Evolutionary conservation across 441 rosid species (phyloP).

Genomic region (Rhodomyrtus psidioides): DNA sequence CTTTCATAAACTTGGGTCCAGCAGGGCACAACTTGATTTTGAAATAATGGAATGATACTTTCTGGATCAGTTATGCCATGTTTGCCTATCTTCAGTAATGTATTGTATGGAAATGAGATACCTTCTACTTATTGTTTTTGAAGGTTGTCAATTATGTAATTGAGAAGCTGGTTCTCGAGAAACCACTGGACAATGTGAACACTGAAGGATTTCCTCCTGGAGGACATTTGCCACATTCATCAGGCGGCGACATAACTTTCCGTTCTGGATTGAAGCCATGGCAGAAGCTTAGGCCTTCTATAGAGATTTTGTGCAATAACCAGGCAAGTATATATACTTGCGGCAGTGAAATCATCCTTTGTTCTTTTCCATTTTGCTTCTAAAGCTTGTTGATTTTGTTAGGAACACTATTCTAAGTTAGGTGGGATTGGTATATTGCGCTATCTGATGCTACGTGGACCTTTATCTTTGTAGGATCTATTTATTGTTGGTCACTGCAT

Average conservation of each 20-base stretch:
- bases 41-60: neutral
- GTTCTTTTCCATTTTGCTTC: neutral
- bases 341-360: neutral
- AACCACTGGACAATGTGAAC: slow-evolving; percentile 51
- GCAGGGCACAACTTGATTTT: neutral
- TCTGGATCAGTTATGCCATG: neutral
- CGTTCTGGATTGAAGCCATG: slow-evolving; percentile 71
- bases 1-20: neutral
- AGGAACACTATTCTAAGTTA: neutral
- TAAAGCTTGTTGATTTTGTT: neutral
- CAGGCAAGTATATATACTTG: slow-evolving; percentile 47
- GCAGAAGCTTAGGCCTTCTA: slow-evolving; percentile 82
- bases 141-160: slow-evolving; percentile 97
- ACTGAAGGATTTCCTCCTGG: slow-evolving; percentile 67
- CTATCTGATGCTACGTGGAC: neutral
- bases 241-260: slow-evolving; percentile 62
- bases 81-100: neutral
- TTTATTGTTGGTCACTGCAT: neutral
- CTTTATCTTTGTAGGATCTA: neutral
- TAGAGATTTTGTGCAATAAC: slow-evolving; percentile 96
- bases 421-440: neutral
- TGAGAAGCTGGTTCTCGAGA: slow-evolving; percentile 96
- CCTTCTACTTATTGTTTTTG: neutral
- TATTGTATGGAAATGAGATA: neutral
- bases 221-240: slow-evolving; percentile 57